Conservation (phyloP, 108 stramenopile species). For the Epithemia pelagica region DNA sequence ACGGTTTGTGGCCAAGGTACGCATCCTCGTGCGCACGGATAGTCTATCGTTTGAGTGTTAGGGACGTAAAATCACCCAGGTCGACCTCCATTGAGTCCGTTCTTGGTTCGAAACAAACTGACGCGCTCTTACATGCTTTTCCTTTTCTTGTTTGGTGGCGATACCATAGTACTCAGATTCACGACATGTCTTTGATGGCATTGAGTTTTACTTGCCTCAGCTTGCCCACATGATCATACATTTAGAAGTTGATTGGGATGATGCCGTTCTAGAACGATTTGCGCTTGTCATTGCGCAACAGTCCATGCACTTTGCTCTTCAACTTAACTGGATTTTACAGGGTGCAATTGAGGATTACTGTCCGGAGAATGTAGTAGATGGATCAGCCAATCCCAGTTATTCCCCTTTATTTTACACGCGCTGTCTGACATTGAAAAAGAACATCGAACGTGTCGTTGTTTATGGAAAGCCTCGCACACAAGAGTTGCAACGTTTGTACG, state of each 20-base stretch:
- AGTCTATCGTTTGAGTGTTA: no score
- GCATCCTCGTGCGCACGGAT: no score
- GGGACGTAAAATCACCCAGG: no score
- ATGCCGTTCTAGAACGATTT: slow-evolving; percentile 92
- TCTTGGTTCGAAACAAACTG: no score
- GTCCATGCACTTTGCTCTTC: slow-evolving; percentile 94
- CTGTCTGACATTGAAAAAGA: slow-evolving; percentile 90
- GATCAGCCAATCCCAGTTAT: slow-evolving; percentile 72
- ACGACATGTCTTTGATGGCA: slow-evolving; percentile 93
- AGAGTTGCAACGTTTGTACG: slow-evolving; percentile 85
- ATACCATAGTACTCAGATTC: slow-evolving; percentile 87
- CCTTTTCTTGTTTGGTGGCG: no score
- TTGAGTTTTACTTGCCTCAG: slow-evolving; percentile 99
- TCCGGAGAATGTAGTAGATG: slow-evolving; percentile 80
- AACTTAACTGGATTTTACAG: slow-evolving; percentile 95
- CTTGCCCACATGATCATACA: slow-evolving; percentile 99
- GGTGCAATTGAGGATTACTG: slow-evolving; percentile 98
- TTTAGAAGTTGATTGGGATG: slow-evolving; percentile 93
- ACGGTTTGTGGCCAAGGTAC: slow-evolving; percentile 84
- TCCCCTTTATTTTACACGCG: slow-evolving; percentile 84
- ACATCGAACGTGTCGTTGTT: slow-evolving; percentile 91
- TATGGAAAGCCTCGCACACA: slow-evolving; percentile 70
- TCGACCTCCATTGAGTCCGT: no score
- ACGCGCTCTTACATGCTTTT: no score
- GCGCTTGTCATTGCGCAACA: slow-evolving; percentile 94